Evolutionary conservation across 2,329 filamentous ascomycete genomes (phyloP).

Genomic region (Sclerotinia borealis): DNA sequence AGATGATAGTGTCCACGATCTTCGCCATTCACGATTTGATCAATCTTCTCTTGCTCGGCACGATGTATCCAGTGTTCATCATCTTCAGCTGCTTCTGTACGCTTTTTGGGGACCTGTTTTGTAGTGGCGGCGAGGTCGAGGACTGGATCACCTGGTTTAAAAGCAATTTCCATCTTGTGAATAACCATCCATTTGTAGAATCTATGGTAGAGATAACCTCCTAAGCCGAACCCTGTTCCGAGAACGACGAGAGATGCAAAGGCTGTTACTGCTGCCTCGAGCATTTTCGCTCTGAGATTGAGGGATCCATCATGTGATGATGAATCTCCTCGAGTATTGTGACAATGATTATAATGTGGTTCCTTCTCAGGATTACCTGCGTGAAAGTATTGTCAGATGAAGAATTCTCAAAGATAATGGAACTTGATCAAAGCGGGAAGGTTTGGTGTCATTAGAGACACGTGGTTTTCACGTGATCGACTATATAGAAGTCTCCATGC

Average conservation of each 20-base stretch:
- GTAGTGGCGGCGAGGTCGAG: constrained; percentile 68
- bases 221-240: constrained; percentile 56
- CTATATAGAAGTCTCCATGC: background rate
- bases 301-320: constrained; percentile 6
- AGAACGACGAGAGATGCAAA: constrained; percentile 69
- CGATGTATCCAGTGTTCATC: constrained; percentile 71
- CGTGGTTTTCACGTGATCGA: background rate
- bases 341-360: background rate
- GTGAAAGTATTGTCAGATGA: background rate
- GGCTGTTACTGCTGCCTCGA: constrained; percentile 69
- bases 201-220: constrained; percentile 73
- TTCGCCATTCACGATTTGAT: constrained; percentile 72
- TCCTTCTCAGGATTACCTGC: background rate
- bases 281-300: constrained; percentile 48
- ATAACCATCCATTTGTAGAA: constrained; percentile 87
- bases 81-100: constrained; percentile 33
- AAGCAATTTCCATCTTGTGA: constrained; percentile 89
- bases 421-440: background rate
- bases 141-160: constrained; percentile 85
- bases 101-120: constrained; percentile 44
- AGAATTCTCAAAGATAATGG: background rate
- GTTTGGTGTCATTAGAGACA: background rate
- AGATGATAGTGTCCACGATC: constrained; percentile 81
- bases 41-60: constrained; percentile 73
- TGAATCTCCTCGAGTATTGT: background rate